Evolutionary conservation across 441 rosid genomes (phyloP), one percentile per base, ranked within the genome.

Genomic region (Jatropha podagrica): DNA sequence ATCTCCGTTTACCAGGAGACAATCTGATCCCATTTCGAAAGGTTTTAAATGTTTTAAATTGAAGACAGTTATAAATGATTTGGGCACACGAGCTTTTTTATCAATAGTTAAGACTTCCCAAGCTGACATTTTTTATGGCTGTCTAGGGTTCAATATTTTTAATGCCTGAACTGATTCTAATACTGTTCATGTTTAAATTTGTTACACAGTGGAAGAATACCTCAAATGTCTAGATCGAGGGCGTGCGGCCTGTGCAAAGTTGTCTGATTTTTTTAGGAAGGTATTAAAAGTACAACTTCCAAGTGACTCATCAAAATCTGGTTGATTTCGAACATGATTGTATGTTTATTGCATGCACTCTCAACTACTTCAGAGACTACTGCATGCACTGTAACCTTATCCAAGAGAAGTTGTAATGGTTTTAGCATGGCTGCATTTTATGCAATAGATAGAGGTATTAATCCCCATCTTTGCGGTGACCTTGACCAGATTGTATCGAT

Each of bases 261-360:
- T 95, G 86, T 92, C 99, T 38, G 90, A 88, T 84, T 88, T 93
- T 78, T 91, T 93, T 11, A 83, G 98, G 82, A 88, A 90, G 91
- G 89, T 82, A 83, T 84, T 92, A 83, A 90, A 88, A 74, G 74
- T 83, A 7, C 90, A 85, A 71, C 84, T 80, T 54, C 86, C 90
- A 51, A 82, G 74, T 7, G 87, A 85, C 71, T 69, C 80, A 63
- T 86, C 84, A 10, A 87, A 85, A 65, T 83, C 90, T 0, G 86
- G 79, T 42, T 93, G 83, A 86, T 67, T 49, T 66, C 9, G 0
- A 64, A 66, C 9, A n/a, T 65, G 7, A 15, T 6, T 5, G 63
- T 7, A 65, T 20, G 20, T 10, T n/a, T 67, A 27, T 62, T 32
- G 44, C 38, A 41, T 41, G 18, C 20, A 7, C 23, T 61, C 41